Evolutionary conservation across 129 eudicot genomes (phyloP).

Genomic region (Smallanthus sonchifolius): DNA sequence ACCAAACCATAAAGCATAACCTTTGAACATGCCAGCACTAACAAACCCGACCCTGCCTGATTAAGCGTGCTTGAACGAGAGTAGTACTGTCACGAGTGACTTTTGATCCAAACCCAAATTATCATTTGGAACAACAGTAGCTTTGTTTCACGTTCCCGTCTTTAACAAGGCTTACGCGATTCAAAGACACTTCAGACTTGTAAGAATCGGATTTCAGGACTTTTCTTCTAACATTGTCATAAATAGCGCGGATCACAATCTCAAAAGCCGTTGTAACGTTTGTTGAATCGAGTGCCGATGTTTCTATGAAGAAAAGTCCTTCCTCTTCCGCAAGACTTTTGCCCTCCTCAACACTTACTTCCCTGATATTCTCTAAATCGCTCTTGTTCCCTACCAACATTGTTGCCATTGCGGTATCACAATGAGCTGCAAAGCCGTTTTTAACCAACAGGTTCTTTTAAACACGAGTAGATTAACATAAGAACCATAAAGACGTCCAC

Average conservation of each 20-base stretch:
- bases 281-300: conserved; percentile 77
- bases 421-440: conserved; percentile 57
- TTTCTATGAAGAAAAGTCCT: conserved; percentile 84
- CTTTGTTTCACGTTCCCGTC: conserved; percentile 43
- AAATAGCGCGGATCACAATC: conserved; percentile 68
- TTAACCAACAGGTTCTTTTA: background rate
- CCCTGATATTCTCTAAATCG: conserved; percentile 70
- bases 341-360: conserved; percentile 69
- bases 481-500: background rate
- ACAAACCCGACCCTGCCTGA: background rate
- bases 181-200: conserved; percentile 69
- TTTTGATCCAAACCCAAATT: conserved; percentile 14
- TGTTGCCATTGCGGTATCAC: conserved; percentile 70
- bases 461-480: background rate
- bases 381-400: conserved; percentile 89
- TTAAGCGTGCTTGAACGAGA: background rate
- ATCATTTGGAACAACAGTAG: conserved; percentile 59
- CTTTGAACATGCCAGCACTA: background rate
- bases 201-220: conserved; percentile 70
- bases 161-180: conserved; percentile 57
- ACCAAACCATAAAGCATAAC: conserved; percentile 1
- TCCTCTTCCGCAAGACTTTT: conserved; percentile 77
- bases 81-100: background rate
- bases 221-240: conserved; percentile 65
- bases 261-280: conserved; percentile 75